Evolutionary conservation across 108 stramenopile genomes (phyloP).

Genomic region (Bacterosira constricta): DNA sequence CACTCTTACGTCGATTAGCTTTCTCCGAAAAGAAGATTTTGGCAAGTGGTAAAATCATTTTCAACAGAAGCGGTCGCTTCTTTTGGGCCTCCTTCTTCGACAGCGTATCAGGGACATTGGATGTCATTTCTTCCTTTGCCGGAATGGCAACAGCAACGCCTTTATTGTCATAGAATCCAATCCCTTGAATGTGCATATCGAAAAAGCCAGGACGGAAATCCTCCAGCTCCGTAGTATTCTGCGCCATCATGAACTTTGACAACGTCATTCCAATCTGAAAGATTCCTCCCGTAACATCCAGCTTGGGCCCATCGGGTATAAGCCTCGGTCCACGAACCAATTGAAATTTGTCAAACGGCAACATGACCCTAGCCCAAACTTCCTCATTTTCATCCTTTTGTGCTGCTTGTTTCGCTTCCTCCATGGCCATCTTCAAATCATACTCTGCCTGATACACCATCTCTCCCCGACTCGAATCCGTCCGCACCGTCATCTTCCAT

Average conservation of each 20-base stretch:
- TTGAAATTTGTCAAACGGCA: conserved; percentile 69
- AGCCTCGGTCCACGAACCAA: conserved; percentile 72
- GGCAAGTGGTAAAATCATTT: conserved; percentile 63
- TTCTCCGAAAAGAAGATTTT: conserved; percentile 73
- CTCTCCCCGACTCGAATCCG: conserved; percentile 63
- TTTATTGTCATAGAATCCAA: conserved; percentile 57
- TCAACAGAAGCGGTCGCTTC: conserved; percentile 60
- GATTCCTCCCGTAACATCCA: conserved; percentile 63
- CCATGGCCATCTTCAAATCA: conserved; percentile 47
- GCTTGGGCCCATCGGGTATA: conserved; percentile 59
- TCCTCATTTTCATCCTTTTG: conserved; percentile 20
- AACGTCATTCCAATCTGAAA: conserved; percentile 82
- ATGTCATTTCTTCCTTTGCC: neutral
- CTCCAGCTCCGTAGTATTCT: conserved; percentile 61
- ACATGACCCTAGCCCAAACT: conserved; percentile 55
- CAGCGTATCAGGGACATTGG: conserved; percentile 45
- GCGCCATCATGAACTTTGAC: conserved; percentile 68
- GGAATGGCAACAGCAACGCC: neutral
- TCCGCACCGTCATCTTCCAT: conserved; percentile 78
- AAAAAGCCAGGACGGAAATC: conserved; percentile 83
- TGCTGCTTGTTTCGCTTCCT: conserved; percentile 23
- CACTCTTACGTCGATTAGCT: conserved; percentile 69
- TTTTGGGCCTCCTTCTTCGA: conserved; percentile 58
- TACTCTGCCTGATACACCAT: conserved; percentile 73
- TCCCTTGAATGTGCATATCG: conserved; percentile 66